A percentile compares a stretch with the other conserved stretches of the same genome.
These are phyloP conservation scores for Globisporangium acanthophoron DNA, from an alignment of 352 stramenopile genomes.

Conservation along the genomic window DNA sequence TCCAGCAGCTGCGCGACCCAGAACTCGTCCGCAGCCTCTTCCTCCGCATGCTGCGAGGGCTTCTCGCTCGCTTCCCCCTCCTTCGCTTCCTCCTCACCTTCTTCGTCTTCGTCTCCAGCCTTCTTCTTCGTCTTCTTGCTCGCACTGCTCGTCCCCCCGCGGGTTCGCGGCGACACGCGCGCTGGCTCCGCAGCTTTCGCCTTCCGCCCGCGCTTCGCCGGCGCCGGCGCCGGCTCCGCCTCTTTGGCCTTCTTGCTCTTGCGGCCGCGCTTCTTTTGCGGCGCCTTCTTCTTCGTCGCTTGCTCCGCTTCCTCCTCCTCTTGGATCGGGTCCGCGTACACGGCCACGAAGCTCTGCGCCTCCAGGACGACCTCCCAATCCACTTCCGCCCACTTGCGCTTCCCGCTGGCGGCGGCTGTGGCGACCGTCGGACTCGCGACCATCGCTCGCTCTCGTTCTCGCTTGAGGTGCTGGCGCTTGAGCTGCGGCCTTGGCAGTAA, in stretches of 20 bases:
- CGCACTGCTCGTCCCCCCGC: background rate
- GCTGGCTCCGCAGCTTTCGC: background rate
- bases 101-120: background rate
- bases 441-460: background rate
- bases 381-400: conserved; percentile 64
- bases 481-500: background rate
- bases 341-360: conserved; percentile 59
- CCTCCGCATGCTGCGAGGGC: background rate
- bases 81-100: background rate
- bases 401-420: conserved; percentile 6
- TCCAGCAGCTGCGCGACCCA: conserved; percentile 70
- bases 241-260: conserved; percentile 8
- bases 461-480: background rate
- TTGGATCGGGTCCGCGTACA: conserved; percentile 27
- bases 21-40: conserved; percentile 28
- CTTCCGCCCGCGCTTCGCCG: background rate
- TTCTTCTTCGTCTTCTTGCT: conserved; percentile 11
- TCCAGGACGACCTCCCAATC: conserved; percentile 67
- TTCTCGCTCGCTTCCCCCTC: conserved; percentile 1
- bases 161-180: background rate
- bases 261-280: conserved; percentile 5
- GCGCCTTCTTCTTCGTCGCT: conserved; percentile 6
- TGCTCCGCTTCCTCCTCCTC: background rate
- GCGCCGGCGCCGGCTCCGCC: background rate
- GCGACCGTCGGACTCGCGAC: background rate